phyloP scores from a whole-genome alignment of 169 alveolate species.

The Cryptosporidium meleagridis region DNA sequence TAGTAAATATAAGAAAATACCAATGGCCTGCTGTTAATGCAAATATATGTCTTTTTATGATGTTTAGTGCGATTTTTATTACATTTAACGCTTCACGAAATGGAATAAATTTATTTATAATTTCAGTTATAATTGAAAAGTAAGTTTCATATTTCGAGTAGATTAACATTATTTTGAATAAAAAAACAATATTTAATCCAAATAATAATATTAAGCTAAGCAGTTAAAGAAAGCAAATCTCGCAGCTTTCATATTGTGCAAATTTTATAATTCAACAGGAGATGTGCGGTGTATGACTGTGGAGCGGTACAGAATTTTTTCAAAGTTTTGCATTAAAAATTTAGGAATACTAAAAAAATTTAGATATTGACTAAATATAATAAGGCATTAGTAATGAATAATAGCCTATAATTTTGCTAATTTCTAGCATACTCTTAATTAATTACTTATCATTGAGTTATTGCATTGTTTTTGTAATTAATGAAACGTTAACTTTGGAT shows the following conservation, averaged over 20 bases:
- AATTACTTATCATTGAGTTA: not conserved
- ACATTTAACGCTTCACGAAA: constrained; percentile 46
- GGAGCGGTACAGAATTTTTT: constrained; percentile 10
- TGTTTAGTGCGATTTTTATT: constrained; percentile 31
- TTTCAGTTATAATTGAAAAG: not conserved
- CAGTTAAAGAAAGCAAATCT: not conserved
- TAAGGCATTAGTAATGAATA: too few relatives aligned
- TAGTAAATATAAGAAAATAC: constrained; percentile 21
- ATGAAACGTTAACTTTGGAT: not conserved
- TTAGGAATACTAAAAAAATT: not conserved
- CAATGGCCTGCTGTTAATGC: constrained; percentile 34
- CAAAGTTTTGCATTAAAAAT: not conserved
- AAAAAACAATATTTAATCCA: not conserved
- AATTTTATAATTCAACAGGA: not conserved
- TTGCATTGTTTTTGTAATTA: not conserved
- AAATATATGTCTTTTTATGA: constrained; percentile 14
- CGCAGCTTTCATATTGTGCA: not conserved
- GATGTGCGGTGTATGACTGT: constrained; percentile 17
- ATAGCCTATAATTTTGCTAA: too few relatives aligned
- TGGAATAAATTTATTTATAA: constrained; percentile 38
- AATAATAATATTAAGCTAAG: not conserved
- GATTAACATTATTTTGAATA: not conserved
- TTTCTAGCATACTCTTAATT: not conserved
- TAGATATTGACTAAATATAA: not conserved
- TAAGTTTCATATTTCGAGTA: not conserved